Conservation (phyloP, 2,329 filamentous ascomycete species). For the Curvularia sp. region DNA sequence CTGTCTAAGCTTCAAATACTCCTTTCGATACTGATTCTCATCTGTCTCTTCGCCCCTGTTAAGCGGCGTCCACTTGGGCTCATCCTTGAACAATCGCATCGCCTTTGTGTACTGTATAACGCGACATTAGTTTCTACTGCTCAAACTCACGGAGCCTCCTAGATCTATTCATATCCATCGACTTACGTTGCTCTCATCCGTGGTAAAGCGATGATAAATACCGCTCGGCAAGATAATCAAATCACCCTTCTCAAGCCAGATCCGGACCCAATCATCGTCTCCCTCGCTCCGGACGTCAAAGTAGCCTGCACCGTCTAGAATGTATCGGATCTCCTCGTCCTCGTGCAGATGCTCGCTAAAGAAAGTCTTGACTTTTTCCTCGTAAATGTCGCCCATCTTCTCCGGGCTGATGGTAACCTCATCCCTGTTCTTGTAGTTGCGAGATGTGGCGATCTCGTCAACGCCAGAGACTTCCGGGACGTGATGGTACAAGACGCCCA, state of each 20-base stretch:
- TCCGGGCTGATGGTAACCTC: slow-evolving; percentile 87
- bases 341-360: slow-evolving; percentile 97
- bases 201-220: slow-evolving; percentile 98
- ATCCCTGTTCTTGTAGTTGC: slow-evolving; percentile 93
- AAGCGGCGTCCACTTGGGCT: slow-evolving; percentile 96
- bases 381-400: slow-evolving; percentile 85
- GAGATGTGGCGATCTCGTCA: slow-evolving; percentile 74
- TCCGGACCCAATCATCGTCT: slow-evolving; percentile 90
- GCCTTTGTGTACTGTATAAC: slow-evolving; percentile 82
- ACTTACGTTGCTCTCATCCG: slow-evolving; percentile 85
- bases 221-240: slow-evolving; percentile 92
- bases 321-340: slow-evolving; percentile 97
- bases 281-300: slow-evolving; percentile 87
- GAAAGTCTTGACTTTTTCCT: slow-evolving; percentile 91
- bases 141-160: background rate
- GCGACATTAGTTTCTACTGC: slow-evolving; percentile 28
- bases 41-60: slow-evolving; percentile 83
- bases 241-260: slow-evolving; percentile 83
- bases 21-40: slow-evolving; percentile 76
- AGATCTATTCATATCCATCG: background rate
- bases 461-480: slow-evolving; percentile 71
- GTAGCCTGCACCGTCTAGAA: slow-evolving; percentile 85
- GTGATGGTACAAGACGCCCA: slow-evolving; percentile 83
- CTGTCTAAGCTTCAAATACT: slow-evolving; percentile 66
- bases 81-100: slow-evolving; percentile 96